These are phyloP conservation scores for Aspergillus biplanus DNA, from an alignment of 495 filamentous ascomycete species.

Conservation along the genomic window DNA sequence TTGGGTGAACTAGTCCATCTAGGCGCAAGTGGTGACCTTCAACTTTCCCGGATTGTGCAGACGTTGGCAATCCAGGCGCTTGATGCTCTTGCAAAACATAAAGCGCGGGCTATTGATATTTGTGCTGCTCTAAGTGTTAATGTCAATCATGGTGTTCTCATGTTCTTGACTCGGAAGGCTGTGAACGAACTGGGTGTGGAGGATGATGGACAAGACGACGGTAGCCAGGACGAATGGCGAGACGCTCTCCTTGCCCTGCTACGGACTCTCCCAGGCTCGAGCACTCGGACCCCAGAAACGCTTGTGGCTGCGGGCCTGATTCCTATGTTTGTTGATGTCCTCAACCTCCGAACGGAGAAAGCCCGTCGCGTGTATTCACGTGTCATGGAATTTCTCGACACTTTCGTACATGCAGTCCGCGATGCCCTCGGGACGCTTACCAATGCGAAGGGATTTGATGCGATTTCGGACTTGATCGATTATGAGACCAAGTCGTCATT, in stretches of 20 bases:
- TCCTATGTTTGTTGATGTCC: slow-evolving; percentile 84
- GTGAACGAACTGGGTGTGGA: slow-evolving; percentile 76
- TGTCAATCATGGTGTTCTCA: slow-evolving; percentile 94
- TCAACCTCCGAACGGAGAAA: slow-evolving; percentile 79
- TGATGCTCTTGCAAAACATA: slow-evolving; percentile 80
- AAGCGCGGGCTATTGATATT: slow-evolving; percentile 76
- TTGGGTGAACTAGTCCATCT: slow-evolving; percentile 87
- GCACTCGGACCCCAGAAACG: slow-evolving; percentile 68
- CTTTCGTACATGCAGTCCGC: slow-evolving; percentile 76
- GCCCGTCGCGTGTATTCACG: slow-evolving; percentile 81
- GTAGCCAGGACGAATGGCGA: slow-evolving; percentile 81
- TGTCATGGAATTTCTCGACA: slow-evolving; percentile 83
- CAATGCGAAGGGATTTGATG: slow-evolving; percentile 79
- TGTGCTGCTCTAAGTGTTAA: slow-evolving; percentile 85
- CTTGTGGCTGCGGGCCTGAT: slow-evolving; percentile 87
- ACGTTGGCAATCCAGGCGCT: slow-evolving; percentile 80
- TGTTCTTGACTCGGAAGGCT: slow-evolving; percentile 88
- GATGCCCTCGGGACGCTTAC: slow-evolving; percentile 81
- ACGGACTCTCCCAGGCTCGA: slow-evolving; percentile 69
- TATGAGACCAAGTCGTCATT: slow-evolving; percentile 76
- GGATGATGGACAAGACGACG: slow-evolving; percentile 57
- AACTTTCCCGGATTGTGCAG: slow-evolving; percentile 74
- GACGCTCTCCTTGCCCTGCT: slow-evolving; percentile 82
- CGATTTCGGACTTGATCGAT: slow-evolving; percentile 80
- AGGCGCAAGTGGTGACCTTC: slow-evolving; percentile 63